Percentiles rank a stretch among this genome's conserved stretches.
Evolutionary conservation across 2,329 filamentous ascomycete genomes (phyloP).

Genomic region (Endocalyx cinctus): DNA sequence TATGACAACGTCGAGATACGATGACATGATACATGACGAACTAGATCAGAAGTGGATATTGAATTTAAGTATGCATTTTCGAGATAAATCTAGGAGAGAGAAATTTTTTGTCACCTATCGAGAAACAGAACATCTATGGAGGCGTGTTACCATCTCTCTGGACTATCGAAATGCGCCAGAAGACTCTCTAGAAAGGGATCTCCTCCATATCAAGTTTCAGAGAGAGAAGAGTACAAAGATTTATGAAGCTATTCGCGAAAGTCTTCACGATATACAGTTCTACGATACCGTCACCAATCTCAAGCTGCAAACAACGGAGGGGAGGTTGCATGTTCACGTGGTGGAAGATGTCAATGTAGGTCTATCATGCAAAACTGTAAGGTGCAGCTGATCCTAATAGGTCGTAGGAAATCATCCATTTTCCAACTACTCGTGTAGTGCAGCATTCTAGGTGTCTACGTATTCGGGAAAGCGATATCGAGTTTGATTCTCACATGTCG

Average conservation of each 20-base stretch:
- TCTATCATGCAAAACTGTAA: too few species aligned
- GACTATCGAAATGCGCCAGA: slow-evolving; percentile 81
- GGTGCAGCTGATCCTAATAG: too few species aligned
- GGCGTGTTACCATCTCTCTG: slow-evolving; percentile 85
- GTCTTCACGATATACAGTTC: slow-evolving; percentile 88
- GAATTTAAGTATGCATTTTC: slow-evolving; percentile 97
- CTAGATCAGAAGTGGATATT: slow-evolving; percentile 89
- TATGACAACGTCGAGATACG: slow-evolving; percentile 50
- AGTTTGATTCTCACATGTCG: slow-evolving; percentile 88
- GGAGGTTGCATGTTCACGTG: slow-evolving; percentile 89
- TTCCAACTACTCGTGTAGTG: slow-evolving; percentile 69
- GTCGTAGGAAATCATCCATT: slow-evolving; percentile 79
- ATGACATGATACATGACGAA: slow-evolving; percentile 69
- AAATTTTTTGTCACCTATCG: slow-evolving; percentile 98
- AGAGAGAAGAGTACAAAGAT: slow-evolving; percentile 90
- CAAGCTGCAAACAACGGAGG: slow-evolving; percentile 83
- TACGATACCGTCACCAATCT: slow-evolving; percentile 95
- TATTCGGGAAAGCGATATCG: slow-evolving; percentile 68
- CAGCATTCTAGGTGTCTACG: slow-evolving; percentile 64
- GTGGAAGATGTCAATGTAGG: slow-evolving; percentile 85
- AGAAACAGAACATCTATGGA: slow-evolving; percentile 72
- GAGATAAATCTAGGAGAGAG: slow-evolving; percentile 85
- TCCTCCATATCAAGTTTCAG: slow-evolving; percentile 74
- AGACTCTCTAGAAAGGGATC: slow-evolving; percentile 80
- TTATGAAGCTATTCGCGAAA: slow-evolving; percentile 91